Base-by-base conservation (phyloP, 2,329 filamentous ascomycete genomes). In the Aspergillus proliferans region DNA sequence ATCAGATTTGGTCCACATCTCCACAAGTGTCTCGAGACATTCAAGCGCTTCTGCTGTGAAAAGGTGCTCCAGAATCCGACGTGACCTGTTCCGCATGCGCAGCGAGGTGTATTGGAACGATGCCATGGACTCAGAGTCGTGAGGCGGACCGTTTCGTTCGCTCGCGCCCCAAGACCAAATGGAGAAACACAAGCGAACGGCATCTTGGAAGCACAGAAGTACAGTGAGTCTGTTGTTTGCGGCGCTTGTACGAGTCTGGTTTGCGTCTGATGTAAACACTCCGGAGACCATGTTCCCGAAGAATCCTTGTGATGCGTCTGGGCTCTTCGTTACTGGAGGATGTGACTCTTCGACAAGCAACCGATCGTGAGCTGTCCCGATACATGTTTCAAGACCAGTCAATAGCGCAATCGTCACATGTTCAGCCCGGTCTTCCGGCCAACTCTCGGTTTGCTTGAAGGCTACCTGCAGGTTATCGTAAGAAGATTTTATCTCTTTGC, bases 241-340 rank as follows among this genome's bases (percentile, higher is more conserved):
- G n/a, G 88, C 90, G 6, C 85, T 83, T 51, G 85, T 89, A 44
- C 90, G 84, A n/a, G 83, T 79, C 52, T 91, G 87, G 2, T 80
- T 83, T 1, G 81, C 76, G 51, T 96, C 90, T 1, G 86, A 82
- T 34, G 88, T 80, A 64, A 95, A 95, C 0, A 95, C 88, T 1
- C 89, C 89, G 1, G 90, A 93, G 1, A 95, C 88, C 82, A 96
- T 95, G 58, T 88, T 95, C 41, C 90, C 90, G 62, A 97, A 95
- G 65, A 96, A 92, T 4, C 89, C 85, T 63, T 91, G 88, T 12
- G 85, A 82, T 57, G 88, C 87, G 61, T 94, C 88, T 19, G 89
- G 88, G 51, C 83, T 85, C 71, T 95, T 95, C 40, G 78, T 74
- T 30, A 82, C 73, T 48, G 84, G 81, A 40, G 79, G 77, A 53